These are phyloP conservation scores for Xylariaceae sp. DNA, from an alignment of 2,329 filamentous ascomycete genomes.

Conservation along the genomic window DNA sequence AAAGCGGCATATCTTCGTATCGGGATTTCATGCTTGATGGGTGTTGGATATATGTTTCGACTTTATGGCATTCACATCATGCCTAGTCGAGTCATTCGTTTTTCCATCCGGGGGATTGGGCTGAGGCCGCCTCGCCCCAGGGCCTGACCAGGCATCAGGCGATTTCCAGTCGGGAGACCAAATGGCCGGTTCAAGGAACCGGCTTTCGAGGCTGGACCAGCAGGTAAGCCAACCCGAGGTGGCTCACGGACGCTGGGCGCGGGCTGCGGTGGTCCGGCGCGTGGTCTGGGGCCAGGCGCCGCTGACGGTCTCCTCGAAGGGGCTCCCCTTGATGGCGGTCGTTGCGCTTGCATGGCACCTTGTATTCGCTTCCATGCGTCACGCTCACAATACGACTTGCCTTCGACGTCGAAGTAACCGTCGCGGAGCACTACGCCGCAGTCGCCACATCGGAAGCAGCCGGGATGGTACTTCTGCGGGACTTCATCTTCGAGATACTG, in stretches of 20 bases:
- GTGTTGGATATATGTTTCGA: no score
- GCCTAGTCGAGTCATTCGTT: constrained; percentile 57
- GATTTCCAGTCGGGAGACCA: constrained; percentile 30
- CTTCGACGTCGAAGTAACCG: constrained; percentile 88
- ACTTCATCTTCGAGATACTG: constrained; percentile 83
- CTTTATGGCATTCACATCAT: constrained; percentile 38
- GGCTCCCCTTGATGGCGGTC: constrained; percentile 11
- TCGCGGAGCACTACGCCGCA: constrained; percentile 71
- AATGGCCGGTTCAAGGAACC: constrained; percentile 26
- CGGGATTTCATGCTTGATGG: background rate
- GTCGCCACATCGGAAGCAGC: constrained; percentile 79
- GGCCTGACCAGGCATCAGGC: constrained; percentile 32
- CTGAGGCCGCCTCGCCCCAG: constrained; percentile 27
- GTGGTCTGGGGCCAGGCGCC: constrained; percentile 9
- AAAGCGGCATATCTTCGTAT: background rate
- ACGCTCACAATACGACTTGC: constrained; percentile 77
- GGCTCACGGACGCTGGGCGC: constrained; percentile 19
- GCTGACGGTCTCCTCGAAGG: background rate
- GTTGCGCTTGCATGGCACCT: constrained; percentile 30
- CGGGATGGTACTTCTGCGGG: constrained; percentile 75
- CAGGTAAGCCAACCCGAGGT: constrained; percentile 21
- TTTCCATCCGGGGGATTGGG: constrained; percentile 51
- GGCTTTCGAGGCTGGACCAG: constrained; percentile 16
- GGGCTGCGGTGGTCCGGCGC: constrained; percentile 8
- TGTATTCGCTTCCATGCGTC: constrained; percentile 65